Base-by-base conservation (phyloP, 805 yeast genomes). In the Sporopachydermia quercuum region DNA sequence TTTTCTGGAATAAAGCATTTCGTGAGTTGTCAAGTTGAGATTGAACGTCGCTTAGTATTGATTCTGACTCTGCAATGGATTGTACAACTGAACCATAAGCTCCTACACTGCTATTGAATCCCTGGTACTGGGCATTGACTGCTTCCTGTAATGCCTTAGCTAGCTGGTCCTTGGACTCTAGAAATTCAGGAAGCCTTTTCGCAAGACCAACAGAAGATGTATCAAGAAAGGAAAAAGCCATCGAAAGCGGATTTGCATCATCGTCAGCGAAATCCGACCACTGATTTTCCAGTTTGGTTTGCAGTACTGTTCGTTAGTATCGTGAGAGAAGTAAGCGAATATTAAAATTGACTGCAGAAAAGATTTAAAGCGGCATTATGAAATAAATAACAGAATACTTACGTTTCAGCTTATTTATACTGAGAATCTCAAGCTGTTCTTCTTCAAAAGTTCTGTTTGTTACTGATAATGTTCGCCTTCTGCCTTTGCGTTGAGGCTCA, bases 161-260 rank as follows among this genome's bases (percentile, higher is more conserved):
- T 8, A 87, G 69, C 40, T 70, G 62, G 16, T 62, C 61, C 44
- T 78, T 74, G 36, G 85, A 57, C 37, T 69, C 68, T 35, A 67
- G 62, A 48, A 89, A 89, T 44, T 83, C 86, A 1, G 66, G 66
- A 42, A 67, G 66, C 43, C 78, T 72, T 49, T 77, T 78, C 1
- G 94, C 94, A 49, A 83, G 60, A 0, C 97, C 97, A n/a, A 86
- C 91, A 1, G 94, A 81, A 2, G 94, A 76, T 49, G 77, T 78
- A 56, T 89, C 96, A 50, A 86, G 62, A 42, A 91, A 63, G 1
- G 87, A 76, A 34, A 89, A 63, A 0, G 96, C 96, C 39, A 78
- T 63, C 49, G 85, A 96, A 37, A 91, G 66, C 1, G 95, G 94
- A 53, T 85, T 86, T 40, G 84, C 74, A 38, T 73, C 68, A 5